These are phyloP conservation scores for Wallemia mellicola DNA, from an alignment of 1,284 basidiomycete genomes.

Conservation along the genomic window DNA sequence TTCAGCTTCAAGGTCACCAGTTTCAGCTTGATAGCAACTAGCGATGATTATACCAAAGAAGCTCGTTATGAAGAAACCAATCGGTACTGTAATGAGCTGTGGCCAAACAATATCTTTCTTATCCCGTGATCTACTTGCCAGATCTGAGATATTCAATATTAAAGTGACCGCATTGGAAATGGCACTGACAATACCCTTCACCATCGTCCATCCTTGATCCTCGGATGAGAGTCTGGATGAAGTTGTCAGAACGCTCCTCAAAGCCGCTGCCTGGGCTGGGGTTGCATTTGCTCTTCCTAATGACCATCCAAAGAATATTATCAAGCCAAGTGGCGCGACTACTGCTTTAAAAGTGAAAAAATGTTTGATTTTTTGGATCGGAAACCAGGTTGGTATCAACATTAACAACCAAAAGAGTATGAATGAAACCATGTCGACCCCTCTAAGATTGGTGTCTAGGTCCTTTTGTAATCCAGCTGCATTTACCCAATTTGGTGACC, in stretches of 20 bases:
- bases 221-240: neutral
- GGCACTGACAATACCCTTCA: neutral
- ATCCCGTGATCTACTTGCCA: neutral
- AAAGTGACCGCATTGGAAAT: neutral
- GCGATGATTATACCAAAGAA: neutral
- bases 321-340: neutral
- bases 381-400: neutral
- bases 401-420: neutral
- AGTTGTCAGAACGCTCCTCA: neutral
- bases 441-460: neutral
- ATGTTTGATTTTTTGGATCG: neutral
- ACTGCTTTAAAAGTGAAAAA: neutral
- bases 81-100: neutral
- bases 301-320: neutral
- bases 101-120: neutral
- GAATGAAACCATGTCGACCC: neutral
- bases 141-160: neutral
- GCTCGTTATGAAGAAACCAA: neutral
- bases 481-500: neutral
- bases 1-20: neutral
- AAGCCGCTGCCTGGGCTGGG: neutral
- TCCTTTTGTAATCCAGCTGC: neutral
- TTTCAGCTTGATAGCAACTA: neutral
- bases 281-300: neutral
- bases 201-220: neutral